A percentile compares a stretch with the other conserved stretches of the same genome.
Evolutionary conservation across 768 basidiomycete genomes (phyloP).

Genomic region (Kwoniella sp.): DNA sequence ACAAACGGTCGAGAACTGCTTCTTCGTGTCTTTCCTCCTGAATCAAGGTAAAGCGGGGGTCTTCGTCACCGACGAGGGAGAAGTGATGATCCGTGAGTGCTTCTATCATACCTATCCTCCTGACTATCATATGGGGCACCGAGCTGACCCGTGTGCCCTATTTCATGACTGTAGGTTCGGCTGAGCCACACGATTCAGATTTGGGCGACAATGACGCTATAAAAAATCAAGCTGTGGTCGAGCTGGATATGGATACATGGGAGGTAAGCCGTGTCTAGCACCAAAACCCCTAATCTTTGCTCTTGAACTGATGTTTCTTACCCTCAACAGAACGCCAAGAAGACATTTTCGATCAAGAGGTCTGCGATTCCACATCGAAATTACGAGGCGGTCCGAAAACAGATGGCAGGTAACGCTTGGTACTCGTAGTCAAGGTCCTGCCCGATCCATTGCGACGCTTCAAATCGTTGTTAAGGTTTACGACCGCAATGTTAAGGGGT

Average conservation of each 20-base stretch:
- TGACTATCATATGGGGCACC: too few species aligned
- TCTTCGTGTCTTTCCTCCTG: constrained; percentile 91
- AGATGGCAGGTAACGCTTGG: constrained; percentile 29
- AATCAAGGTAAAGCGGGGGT: constrained; percentile 66
- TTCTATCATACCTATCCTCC: neutral
- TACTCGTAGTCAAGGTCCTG: constrained; percentile 24
- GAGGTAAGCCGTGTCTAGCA: too few species aligned
- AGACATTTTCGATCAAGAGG: constrained; percentile 77
- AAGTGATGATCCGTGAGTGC: constrained; percentile 70
- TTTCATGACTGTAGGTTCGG: constrained; percentile 58
- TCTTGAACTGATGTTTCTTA: neutral
- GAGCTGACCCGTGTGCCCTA: too few species aligned
- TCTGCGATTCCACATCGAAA: constrained; percentile 75
- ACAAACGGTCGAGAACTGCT: constrained; percentile 94
- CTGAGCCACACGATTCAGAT: constrained; percentile 66
- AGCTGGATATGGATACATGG: constrained; percentile 90
- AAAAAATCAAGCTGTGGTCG: constrained; percentile 84
- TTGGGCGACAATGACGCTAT: constrained; percentile 67
- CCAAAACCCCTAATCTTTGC: too few species aligned
- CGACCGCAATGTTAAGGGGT: neutral
- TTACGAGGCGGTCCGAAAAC: constrained; percentile 31
- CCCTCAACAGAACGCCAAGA: constrained; percentile 73
- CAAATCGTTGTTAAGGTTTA: neutral
- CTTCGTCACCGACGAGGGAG: constrained; percentile 62
- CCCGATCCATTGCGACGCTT: too few species aligned